A percentile compares a stretch with the other conserved stretches of the same genome.
Evolutionary conservation across 2,329 filamentous ascomycete genomes (phyloP).

Genomic region (Ceratocystiopsis brevicomis): DNA sequence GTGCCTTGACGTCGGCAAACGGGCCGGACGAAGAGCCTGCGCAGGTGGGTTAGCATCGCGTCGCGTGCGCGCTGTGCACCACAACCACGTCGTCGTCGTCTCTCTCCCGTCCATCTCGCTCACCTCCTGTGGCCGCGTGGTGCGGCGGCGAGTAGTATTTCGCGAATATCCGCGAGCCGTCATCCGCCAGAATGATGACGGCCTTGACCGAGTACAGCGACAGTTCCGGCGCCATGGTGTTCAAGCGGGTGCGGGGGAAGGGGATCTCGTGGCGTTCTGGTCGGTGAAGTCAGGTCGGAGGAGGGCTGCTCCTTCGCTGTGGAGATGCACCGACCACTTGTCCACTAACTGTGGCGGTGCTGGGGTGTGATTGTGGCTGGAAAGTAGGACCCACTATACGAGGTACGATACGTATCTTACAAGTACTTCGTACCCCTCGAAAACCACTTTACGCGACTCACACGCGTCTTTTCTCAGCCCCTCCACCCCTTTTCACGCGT

Average conservation of each 20-base stretch:
- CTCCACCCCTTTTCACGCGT: conserved; percentile 9
- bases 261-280: not conserved
- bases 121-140: conserved; percentile 13
- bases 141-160: conserved; percentile 70
- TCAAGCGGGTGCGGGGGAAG: not conserved
- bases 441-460: conserved; percentile 24
- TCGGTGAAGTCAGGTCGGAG: not conserved
- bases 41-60: not conserved
- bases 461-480: conserved; percentile 9
- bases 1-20: conserved; percentile 76
- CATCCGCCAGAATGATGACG: conserved; percentile 51
- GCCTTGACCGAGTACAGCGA: conserved; percentile 13
- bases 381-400: too few relatives aligned
- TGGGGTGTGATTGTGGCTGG: too few relatives aligned
- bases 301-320: not conserved
- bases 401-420: too few relatives aligned
- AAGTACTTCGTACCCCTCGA: too few relatives aligned
- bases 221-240: conserved; percentile 11
- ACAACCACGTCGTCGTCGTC: not conserved
- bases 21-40: conserved; percentile 23
- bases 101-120: too few relatives aligned
- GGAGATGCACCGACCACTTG: not conserved
- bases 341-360: too few relatives aligned
- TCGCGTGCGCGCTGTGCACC: not conserved
- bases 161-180: conserved; percentile 77